phyloP scores from a whole-genome alignment of 1,139 yeast species.

The Yamadazyma triangularis region DNA sequence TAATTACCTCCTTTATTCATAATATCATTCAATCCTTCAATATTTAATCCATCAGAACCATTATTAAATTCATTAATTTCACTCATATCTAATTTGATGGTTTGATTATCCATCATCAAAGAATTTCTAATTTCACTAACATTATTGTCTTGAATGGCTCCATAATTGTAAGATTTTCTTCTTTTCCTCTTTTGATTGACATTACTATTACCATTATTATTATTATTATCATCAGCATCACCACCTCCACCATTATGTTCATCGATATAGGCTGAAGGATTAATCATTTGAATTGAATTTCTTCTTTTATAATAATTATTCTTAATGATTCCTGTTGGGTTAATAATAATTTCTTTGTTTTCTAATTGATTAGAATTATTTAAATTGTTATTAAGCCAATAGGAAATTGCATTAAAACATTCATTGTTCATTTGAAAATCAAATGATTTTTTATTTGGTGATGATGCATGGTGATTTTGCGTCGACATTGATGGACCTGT shows the following conservation, averaged over 20 bases:
- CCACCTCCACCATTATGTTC: conserved; percentile 5
- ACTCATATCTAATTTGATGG: conserved; percentile 1
- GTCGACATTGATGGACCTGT: not conserved
- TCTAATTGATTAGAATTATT: conserved; percentile 7
- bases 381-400: conserved; percentile 29
- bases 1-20: not conserved
- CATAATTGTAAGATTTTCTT: conserved; percentile 11
- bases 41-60: not conserved
- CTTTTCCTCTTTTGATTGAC: conserved; percentile 13
- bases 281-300: conserved; percentile 19
- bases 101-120: not conserved
- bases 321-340: conserved; percentile 22
- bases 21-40: not conserved
- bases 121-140: not conserved
- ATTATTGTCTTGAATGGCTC: not conserved
- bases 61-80: conserved; percentile 1
- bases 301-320: conserved; percentile 15
- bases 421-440: conserved; percentile 39
- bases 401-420: conserved; percentile 35
- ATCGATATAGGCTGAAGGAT: not conserved
- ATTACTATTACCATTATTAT: conserved; percentile 5
- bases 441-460: conserved; percentile 8
- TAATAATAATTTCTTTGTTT: conserved; percentile 16
- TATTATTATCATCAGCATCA: conserved; percentile 9
- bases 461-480: not conserved